These are phyloP conservation scores for Amanita rubescens DNA, from an alignment of 768 basidiomycete species.

Conservation along the genomic window DNA sequence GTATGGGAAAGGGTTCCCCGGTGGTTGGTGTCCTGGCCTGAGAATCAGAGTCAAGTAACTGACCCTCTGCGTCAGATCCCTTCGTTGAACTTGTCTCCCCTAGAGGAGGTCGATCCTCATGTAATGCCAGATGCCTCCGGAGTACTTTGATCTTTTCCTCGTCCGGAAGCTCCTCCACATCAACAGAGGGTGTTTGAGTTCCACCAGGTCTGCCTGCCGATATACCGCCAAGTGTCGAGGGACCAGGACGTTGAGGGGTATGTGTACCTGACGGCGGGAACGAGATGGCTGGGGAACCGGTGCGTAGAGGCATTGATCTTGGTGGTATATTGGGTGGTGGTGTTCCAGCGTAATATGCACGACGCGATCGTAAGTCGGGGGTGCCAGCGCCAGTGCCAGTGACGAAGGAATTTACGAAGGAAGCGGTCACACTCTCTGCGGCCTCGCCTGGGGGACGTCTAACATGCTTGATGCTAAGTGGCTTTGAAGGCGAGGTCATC, in stretches of 20 bases:
- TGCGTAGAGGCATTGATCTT: slow-evolving; percentile 9
- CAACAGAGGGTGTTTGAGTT: slow-evolving; percentile 23
- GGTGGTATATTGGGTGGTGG: slow-evolving; percentile 51
- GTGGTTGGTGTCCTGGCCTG: slow-evolving; percentile 13
- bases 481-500: slow-evolving; percentile 2
- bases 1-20: slow-evolving; percentile 74
- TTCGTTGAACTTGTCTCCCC: slow-evolving; percentile 21
- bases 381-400: slow-evolving; percentile 56
- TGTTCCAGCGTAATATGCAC: slow-evolving; percentile 54
- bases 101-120: slow-evolving; percentile 65
- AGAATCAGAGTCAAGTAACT: slow-evolving; percentile 16
- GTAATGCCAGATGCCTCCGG: slow-evolving; percentile 71
- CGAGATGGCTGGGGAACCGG: slow-evolving; percentile 10
- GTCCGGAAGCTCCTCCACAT: slow-evolving; percentile 58
- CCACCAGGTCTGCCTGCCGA: slow-evolving; percentile 19
- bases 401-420: slow-evolving; percentile 27
- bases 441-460: not conserved
- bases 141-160: slow-evolving; percentile 83
- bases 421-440: slow-evolving; percentile 13
- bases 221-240: slow-evolving; percentile 25
- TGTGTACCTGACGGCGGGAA: slow-evolving; percentile 2
- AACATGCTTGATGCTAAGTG: not conserved
- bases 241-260: slow-evolving; percentile 1
- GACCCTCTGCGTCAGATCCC: slow-evolving; percentile 23
- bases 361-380: slow-evolving; percentile 53